Evolutionary conservation across 352 stramenopile species (phyloP).

Genomic region (Aphanomyces cochlioides): DNA sequence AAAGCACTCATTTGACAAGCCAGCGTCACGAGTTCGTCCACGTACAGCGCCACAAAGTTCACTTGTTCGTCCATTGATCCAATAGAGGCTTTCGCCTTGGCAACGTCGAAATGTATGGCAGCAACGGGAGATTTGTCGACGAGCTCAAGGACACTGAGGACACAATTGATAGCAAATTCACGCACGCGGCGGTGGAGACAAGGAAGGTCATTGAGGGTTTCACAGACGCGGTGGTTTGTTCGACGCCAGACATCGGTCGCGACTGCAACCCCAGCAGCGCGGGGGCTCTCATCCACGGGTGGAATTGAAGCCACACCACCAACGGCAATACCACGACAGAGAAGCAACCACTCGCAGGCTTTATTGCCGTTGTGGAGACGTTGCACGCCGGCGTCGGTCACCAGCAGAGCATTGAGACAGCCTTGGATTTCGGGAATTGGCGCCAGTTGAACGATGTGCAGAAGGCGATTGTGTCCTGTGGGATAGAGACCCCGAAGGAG

Average conservation of each 20-base stretch:
- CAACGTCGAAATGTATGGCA: slow-evolving; percentile 67
- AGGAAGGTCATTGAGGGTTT: slow-evolving; percentile 56
- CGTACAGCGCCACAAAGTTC: slow-evolving; percentile 83
- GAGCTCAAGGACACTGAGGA: slow-evolving; percentile 69
- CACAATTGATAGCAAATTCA: slow-evolving; percentile 71
- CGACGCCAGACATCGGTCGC: slow-evolving; percentile 68
- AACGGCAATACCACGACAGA: slow-evolving; percentile 25
- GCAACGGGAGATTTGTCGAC: slow-evolving; percentile 37
- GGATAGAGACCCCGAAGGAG: slow-evolving; percentile 62
- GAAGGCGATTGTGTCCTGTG: neutral
- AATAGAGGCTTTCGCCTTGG: slow-evolving; percentile 46
- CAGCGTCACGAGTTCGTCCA: slow-evolving; percentile 84
- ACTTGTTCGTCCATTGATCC: slow-evolving; percentile 3
- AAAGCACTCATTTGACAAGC: slow-evolving; percentile 71
- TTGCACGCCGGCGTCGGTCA: slow-evolving; percentile 18
- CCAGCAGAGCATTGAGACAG: slow-evolving; percentile 23
- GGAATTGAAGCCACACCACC: slow-evolving; percentile 18
- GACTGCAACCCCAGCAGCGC: slow-evolving; percentile 35
- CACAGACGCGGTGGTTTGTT: slow-evolving; percentile 64
- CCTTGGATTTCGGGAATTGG: slow-evolving; percentile 22
- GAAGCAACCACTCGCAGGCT: slow-evolving; percentile 21
- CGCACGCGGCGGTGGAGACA: slow-evolving; percentile 70
- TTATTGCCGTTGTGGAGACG: slow-evolving; percentile 19
- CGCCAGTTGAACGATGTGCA: neutral
- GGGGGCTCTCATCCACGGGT: slow-evolving; percentile 13